Base-by-base conservation (phyloP, 2,329 filamentous ascomycete genomes). In the Penicillium griseofulvum region DNA sequence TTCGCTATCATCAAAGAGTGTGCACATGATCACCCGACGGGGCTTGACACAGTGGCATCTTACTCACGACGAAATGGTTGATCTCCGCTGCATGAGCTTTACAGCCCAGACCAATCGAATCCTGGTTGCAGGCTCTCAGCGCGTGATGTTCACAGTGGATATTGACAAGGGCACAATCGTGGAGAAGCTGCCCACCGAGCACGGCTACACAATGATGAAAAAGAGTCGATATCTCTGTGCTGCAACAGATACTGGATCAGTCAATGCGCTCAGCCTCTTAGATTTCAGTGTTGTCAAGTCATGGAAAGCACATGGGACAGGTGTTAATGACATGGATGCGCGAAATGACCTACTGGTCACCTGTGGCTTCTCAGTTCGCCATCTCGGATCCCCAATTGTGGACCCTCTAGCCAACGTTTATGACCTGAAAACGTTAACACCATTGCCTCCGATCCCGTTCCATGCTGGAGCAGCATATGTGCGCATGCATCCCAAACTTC, bases 261-360 rank as follows among this genome's bases (percentile, higher is more conserved):
- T 99, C 45, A 87, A 97, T 73, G 87, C 97, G 29, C 80, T 99
- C 22, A 93, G 96, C 68, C 84, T 92, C 1, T 79, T 84, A 52
- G 90, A 82, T 53, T 89, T 96, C 67, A 83, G 84, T 39, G 82
- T 96, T 5, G 80, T 94, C 63, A 95, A 93, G 71, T 85, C 85
- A 11, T 99, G 94, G 89, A 90, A 90, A 70, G 91, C 93, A 0
- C 94, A 99, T 69, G 87, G 88, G 1, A 89, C 90, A 9, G 84
- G 87, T 49, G 90, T 99, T 70, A 96, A 91, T 72, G 93, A 97
- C 71, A 97, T 99, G 90, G 94, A 99, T 76, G 91, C 92, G 9
- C 90, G 94, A 69, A 90, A 94, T 68, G 93, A 97, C 71, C 94
- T 94, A 63, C 86, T 99, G 51, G 89, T 97, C 22, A 97, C 94